Evolutionary conservation across 2,329 filamentous ascomycete genomes (phyloP).

Genomic region (Ophiostoma piceae): DNA sequence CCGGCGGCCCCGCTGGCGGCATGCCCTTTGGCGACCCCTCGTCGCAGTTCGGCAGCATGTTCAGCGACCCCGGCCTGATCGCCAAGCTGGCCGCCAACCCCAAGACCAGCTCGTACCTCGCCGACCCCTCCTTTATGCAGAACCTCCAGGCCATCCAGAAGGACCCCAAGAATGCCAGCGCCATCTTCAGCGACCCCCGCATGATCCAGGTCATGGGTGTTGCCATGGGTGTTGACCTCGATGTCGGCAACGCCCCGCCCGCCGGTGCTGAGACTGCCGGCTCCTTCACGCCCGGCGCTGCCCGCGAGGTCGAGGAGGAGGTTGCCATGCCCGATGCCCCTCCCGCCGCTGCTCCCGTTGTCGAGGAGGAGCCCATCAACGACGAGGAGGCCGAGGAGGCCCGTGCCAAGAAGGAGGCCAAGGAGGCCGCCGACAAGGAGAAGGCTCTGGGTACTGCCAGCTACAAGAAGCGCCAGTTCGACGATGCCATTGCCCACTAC

Average conservation of each 20-base stretch:
- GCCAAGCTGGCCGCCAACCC: conserved; percentile 90
- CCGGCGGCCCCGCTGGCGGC: conserved; percentile 49
- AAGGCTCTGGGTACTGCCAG: conserved; percentile 89
- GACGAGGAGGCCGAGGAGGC: conserved; percentile 49
- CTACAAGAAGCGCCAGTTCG: conserved; percentile 98
- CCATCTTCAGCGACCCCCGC: conserved; percentile 80
- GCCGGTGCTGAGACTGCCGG: conserved; percentile 30
- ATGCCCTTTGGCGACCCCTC: conserved; percentile 20
- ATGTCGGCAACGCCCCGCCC: conserved; percentile 43
- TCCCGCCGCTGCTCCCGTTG: conserved; percentile 35
- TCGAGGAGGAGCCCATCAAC: conserved; percentile 44
- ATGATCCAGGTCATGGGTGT: conserved; percentile 94
- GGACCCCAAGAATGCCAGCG: conserved; percentile 73
- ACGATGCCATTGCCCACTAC: conserved; percentile 91
- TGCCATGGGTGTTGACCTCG: conserved; percentile 89
- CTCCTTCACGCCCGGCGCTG: conserved; percentile 23
- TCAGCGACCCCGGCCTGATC: conserved; percentile 85
- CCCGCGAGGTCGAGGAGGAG: conserved; percentile 55
- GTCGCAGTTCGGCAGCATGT: conserved; percentile 69
- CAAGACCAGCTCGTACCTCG: conserved; percentile 78
- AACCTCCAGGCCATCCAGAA: conserved; percentile 77
- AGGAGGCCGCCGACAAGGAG: conserved; percentile 87
- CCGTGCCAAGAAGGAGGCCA: conserved; percentile 77
- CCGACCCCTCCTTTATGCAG: conserved; percentile 80
- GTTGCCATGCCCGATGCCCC: conserved; percentile 67